Percentiles rank a stretch among this genome's conserved stretches.
Evolutionary conservation across 208 protist genomes (phyloP).

Genomic region (Wallacemonas sp.): DNA sequence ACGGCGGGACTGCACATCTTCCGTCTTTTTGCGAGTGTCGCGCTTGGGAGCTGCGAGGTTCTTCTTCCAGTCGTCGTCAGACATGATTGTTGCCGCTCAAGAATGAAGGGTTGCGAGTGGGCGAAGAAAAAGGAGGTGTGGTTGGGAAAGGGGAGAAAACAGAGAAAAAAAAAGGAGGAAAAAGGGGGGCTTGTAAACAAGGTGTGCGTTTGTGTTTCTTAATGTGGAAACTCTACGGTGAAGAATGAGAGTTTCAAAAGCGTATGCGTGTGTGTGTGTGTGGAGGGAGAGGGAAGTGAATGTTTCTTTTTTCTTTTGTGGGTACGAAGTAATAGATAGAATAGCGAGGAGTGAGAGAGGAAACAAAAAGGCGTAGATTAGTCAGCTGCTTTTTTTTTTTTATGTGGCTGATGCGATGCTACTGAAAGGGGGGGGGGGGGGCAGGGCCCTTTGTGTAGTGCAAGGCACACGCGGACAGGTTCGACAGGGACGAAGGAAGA

Average conservation of each 20-base stretch:
- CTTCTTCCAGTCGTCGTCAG: constrained; percentile 88
- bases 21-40: constrained; percentile 92
- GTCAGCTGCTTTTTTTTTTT: not conserved
- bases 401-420: not conserved
- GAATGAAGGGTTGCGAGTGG: not conserved
- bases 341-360: constrained; percentile 17
- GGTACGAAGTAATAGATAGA: not conserved
- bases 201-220: constrained; percentile 7
- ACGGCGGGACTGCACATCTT: constrained; percentile 98
- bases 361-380: constrained; percentile 6
- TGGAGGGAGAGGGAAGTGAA: constrained; percentile 9
- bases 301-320: constrained; percentile 17
- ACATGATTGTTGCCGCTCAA: constrained; percentile 26
- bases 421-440: not conserved
- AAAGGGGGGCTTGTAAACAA: constrained; percentile 9
- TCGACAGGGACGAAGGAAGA: no score
- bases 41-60: constrained; percentile 64
- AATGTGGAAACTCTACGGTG: constrained; percentile 7
- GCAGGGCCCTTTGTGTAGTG: no score
- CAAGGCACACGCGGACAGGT: no score
- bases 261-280: not conserved
- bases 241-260: constrained; percentile 8
- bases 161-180: constrained; percentile 4
- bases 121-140: constrained; percentile 5
- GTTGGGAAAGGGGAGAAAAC: constrained; percentile 10